These are phyloP conservation scores for Alternaria tenuissima DNA, from an alignment of 2,329 filamentous ascomycete species.

Conservation along the genomic window DNA sequence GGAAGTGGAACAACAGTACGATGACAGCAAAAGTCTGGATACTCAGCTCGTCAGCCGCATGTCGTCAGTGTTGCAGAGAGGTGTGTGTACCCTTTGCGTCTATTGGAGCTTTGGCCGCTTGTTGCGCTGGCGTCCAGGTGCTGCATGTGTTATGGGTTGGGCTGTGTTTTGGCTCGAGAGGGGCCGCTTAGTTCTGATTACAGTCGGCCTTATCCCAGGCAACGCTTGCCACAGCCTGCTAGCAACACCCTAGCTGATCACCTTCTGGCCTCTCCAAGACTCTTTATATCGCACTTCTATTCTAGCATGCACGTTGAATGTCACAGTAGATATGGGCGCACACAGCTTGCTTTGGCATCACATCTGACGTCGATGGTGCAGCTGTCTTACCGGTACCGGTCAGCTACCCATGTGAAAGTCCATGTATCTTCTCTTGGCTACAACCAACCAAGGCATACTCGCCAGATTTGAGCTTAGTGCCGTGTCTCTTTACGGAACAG, in stretches of 20 bases:
- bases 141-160: slow-evolving; percentile 22
- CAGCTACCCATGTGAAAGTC: slow-evolving; percentile 17
- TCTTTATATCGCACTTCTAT: background rate
- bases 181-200: slow-evolving; percentile 3
- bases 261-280: background rate
- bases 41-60: slow-evolving; percentile 32
- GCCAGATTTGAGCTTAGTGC: background rate
- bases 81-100: slow-evolving; percentile 14
- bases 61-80: slow-evolving; percentile 27
- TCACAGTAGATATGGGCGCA: background rate
- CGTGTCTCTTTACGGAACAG: background rate
- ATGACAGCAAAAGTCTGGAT: slow-evolving; percentile 13
- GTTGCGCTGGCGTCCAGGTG: slow-evolving; percentile 27
- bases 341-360: background rate
- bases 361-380: slow-evolving; percentile 21
- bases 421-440: slow-evolving; percentile 5
- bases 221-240: slow-evolving; percentile 18
- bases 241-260: slow-evolving; percentile 16
- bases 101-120: slow-evolving; percentile 27
- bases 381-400: slow-evolving; percentile 19
- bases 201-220: slow-evolving; percentile 4
- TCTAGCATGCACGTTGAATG: background rate
- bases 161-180: slow-evolving; percentile 27
- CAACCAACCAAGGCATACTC: slow-evolving; percentile 5
- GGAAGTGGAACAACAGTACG: slow-evolving; percentile 5